A percentile compares a stretch with the other conserved stretches of the same genome.
phyloP scores from a whole-genome alignment of 345 rosid species.

The Salix exigua region DNA sequence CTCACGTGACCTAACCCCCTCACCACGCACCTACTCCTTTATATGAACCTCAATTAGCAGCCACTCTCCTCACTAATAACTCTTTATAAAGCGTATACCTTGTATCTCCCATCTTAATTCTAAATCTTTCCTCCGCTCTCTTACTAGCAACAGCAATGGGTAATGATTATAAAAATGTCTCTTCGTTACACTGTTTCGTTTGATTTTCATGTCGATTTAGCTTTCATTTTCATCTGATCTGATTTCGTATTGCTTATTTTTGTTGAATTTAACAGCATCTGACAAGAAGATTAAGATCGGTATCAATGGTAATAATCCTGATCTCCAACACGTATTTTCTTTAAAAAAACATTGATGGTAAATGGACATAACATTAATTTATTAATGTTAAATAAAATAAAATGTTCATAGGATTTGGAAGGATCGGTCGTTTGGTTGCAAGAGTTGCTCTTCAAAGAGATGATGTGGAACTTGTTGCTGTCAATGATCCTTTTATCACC shows the following conservation, averaged over 20 bases:
- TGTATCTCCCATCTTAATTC: neutral
- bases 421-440: constrained; percentile 88
- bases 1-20: neutral
- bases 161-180: neutral
- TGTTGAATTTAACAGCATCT: constrained; percentile 34
- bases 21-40: neutral
- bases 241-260: neutral
- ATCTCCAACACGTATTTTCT: neutral
- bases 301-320: constrained; percentile 62
- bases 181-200: neutral
- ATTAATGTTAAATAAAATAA: neutral
- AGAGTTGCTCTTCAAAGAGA: constrained; percentile 74
- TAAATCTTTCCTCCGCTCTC: neutral
- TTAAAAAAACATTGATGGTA: neutral
- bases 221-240: neutral
- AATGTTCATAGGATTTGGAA: constrained; percentile 59
- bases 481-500: constrained; percentile 80
- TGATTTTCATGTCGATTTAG: neutral
- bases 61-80: neutral
- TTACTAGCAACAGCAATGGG: neutral
- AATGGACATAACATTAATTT: neutral
- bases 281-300: constrained; percentile 80
- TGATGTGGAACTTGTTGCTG: constrained; percentile 85
- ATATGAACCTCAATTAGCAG: neutral
- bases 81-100: neutral